Conservation (phyloP, 2,329 filamentous ascomycete species). For the Pyrenochaeta sp. region DNA sequence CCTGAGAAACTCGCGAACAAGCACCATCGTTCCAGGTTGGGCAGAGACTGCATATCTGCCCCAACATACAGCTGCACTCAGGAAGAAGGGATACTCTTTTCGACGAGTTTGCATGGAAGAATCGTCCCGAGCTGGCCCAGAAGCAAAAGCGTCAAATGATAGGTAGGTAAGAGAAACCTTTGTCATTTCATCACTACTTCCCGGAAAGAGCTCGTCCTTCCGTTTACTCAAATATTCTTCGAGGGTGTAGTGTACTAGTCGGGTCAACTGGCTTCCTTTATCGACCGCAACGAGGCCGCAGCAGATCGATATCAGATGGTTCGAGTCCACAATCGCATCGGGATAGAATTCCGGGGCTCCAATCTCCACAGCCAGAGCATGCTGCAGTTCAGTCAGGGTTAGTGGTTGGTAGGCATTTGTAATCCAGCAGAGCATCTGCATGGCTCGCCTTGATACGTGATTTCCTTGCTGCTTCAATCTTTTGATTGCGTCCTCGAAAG, state of each 20-base stretch:
- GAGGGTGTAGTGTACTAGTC: conserved; percentile 38
- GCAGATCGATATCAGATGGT: conserved; percentile 28
- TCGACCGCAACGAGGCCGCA: conserved; percentile 27
- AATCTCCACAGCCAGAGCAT: conserved; percentile 20
- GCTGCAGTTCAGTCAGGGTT: conserved; percentile 20
- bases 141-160: conserved; percentile 30
- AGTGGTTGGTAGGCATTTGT: conserved; percentile 21
- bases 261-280: conserved; percentile 32
- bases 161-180: conserved; percentile 40
- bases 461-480: conserved; percentile 52
- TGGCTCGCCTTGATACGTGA: conserved; percentile 48
- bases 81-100: too few relatives aligned
- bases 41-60: too few relatives aligned
- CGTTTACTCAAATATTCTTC: conserved; percentile 38
- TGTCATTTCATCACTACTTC: conserved; percentile 32
- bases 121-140: too few relatives aligned
- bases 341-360: conserved; percentile 11
- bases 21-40: too few relatives aligned
- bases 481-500: conserved; percentile 16
- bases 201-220: conserved; percentile 31
- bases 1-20: too few relatives aligned
- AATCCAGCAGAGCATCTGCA: conserved; percentile 24
- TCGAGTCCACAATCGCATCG: conserved; percentile 15
- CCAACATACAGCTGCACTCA: too few relatives aligned
- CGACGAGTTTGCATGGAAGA: too few relatives aligned